Base-by-base conservation (phyloP, 2,329 filamentous ascomycete genomes). In the Chaetomiaceae sp. region DNA sequence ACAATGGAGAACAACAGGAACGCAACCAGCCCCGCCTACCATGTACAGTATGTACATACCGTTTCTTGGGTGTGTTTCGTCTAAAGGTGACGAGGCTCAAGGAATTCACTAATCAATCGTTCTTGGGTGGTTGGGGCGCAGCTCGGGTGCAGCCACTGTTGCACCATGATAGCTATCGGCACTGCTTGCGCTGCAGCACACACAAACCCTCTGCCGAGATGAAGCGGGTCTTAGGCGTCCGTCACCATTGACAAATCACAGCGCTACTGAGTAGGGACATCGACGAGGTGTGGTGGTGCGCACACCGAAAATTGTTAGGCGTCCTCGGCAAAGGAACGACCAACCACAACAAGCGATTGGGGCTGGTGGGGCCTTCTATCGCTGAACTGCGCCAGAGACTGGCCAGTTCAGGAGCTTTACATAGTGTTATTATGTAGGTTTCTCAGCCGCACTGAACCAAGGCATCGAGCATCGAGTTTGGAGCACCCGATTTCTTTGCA, bases 251-350 rank as follows among this genome's bases (percentile, higher is more conserved):
- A 18, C 48, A n/a, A 50, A 50, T 37, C 23, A 43, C 11, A n/a
- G 8, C 8, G 8, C 9, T 9, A 10, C 25, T 14, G 9, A n/a
- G n/a, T n/a, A n/a, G n/a, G n/a, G n/a, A n/a, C 14, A 13, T 3
- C 16, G 6, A 30, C 5, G 27, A 23, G 32, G 32, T 36, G 32
- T 30, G 27, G 8, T n/a, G 33, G 21, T 43, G 10, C n/a, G n/a
- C 25, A 23, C 41, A 51, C 48, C 48, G 48, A 51, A 34, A 38
- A 43, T 34, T 43, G 47, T 36, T 30, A 42, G 37, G 29, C 32
- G 13, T 6, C 18, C 20, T 2, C 2, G 33, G 13, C n/a, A 21
- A 23, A 9, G 8, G 29, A 20, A 20, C 18, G 27, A 27, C 41
- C 40, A 44, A 43, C n/a, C 40, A 36, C 13, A 9, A n/a, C n/a